Base-by-base conservation (phyloP, 2,329 filamentous ascomycete species). In the Fusarium brevicatenulatum region DNA sequence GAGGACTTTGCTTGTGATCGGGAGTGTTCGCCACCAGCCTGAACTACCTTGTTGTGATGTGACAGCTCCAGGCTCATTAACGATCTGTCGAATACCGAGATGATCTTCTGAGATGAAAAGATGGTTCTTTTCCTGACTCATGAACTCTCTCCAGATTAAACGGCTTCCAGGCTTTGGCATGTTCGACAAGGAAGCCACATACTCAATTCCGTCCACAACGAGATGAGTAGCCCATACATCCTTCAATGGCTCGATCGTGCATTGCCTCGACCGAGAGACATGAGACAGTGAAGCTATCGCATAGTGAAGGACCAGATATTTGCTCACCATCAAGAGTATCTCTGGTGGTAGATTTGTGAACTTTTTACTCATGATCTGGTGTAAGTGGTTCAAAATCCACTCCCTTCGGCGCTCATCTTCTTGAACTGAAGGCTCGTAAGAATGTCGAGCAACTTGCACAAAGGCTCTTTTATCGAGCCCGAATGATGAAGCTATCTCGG, bases 21-120 rank as follows among this genome's bases (percentile, higher is more conserved):
- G 58, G 25, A 73, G 42, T 6, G 71, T 74, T 49, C 59, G 63
- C 71, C 71, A 73, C 67, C 71, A 71, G 54, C 25, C 42, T 21
- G 34, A 19, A 10, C 10, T 44, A 4, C n/a, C 11, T 11, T 57
- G 30, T 25, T 30, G 8, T 23, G 13, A 15, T 4, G 32, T 32
- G 11, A 25, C 12, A 19, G 18, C 39, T 36, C 21, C 23, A 9
- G 44, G 25, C 23, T 50, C 34, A 8, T 68, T 55, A 16, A 53
- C 36, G 28, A 73, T 56, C 21, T 68, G 39, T 12, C 56, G 62
- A 30, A 73, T 68, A 11, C 71, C 71, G 16, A 73, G 21, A n/a
- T 73, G 50, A 37, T 73, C 71, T 23, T 73, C 70, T 16, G 56
- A 59, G 4, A 73, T 47, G 34, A 49, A 73, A 25, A 74, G 19